Evolutionary conservation across 148 eudicot genomes (phyloP).

Genomic region (Arctostaphylos glauca): DNA sequence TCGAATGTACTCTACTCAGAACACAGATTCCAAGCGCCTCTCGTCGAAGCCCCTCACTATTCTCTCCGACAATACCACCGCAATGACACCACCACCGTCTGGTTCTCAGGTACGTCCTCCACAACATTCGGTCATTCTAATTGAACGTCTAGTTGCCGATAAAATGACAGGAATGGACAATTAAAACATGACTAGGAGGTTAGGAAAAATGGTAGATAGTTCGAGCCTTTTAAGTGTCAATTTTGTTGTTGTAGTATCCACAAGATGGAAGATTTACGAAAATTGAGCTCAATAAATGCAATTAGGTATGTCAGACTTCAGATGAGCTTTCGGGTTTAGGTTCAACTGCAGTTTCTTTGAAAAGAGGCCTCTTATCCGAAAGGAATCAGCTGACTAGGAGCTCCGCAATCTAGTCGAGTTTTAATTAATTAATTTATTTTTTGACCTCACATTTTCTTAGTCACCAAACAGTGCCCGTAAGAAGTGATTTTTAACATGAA

Average conservation of each 20-base stretch:
- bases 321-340: neutral
- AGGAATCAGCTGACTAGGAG: too few species aligned
- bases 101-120: conserved; percentile 17
- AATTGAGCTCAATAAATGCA: too few species aligned
- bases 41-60: conserved; percentile 4
- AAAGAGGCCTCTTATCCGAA: too few species aligned
- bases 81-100: conserved; percentile 21
- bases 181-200: neutral
- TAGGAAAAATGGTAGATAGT: neutral
- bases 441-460: neutral
- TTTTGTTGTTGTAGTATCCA: neutral
- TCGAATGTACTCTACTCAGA: conserved; percentile 15
- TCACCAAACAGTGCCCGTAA: neutral
- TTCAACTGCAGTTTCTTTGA: neutral
- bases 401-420: too few species aligned
- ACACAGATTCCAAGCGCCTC: conserved; percentile 12
- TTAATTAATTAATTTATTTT: too few species aligned
- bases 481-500: neutral
- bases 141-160: neutral
- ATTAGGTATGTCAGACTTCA: neutral
- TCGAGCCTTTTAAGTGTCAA: neutral
- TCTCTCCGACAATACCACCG: conserved; percentile 17
- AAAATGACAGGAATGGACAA: neutral
- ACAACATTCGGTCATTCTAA: neutral
- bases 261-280: neutral